Base-by-base conservation (phyloP, 495 filamentous ascomycete genomes). In the Oidiodendron maius region DNA sequence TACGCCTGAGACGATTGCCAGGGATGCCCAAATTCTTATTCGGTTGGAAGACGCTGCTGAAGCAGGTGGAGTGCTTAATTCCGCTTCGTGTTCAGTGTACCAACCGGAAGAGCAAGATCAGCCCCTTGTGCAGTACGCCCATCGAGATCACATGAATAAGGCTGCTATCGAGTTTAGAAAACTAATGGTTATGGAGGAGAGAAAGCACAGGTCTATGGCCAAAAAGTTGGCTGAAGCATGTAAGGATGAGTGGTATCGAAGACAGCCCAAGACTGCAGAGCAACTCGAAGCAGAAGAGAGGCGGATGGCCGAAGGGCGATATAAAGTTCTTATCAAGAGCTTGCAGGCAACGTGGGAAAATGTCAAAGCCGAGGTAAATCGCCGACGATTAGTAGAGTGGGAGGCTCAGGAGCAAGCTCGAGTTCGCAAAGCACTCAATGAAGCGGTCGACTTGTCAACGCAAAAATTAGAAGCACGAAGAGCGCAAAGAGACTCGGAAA, bases 341-440 rank as follows among this genome's bases (percentile, higher is more conserved):
- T 61, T 95, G 16, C 71, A 76, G 34, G 78, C 77, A 36, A 86
- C 82, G 43, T 96, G 90, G 77, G 83, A 87, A n/a, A 77, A 89
- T 55, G 78, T 91, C 36, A 81, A 68, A 49, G 73, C 71, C 1
- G 84, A 94, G 51, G 80, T 95, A 34, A 87, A 94, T 57, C 76
- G 80, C 41, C 69, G 71, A 28, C 81, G 88, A 3, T 54, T 91
- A 25, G 75, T 79, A 38, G 80, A 81, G 34, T 95, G 87, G 88
- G 86, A 95, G 60, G 86, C 84, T 41, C 83, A 93, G 61, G 83
- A 93, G 60, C 86, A 91, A 60, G 80, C 77, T 17, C 73, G 83
- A 52, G 85, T 89, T 46, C 88, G 90, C 58, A 81, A 87, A 56
- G 84, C 86, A 6, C 68, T 96, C 48, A 87, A 94, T 53, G 79